Conservation (phyloP, 768 basidiomycete genomes). For the Kwoniella sp. region DNA sequence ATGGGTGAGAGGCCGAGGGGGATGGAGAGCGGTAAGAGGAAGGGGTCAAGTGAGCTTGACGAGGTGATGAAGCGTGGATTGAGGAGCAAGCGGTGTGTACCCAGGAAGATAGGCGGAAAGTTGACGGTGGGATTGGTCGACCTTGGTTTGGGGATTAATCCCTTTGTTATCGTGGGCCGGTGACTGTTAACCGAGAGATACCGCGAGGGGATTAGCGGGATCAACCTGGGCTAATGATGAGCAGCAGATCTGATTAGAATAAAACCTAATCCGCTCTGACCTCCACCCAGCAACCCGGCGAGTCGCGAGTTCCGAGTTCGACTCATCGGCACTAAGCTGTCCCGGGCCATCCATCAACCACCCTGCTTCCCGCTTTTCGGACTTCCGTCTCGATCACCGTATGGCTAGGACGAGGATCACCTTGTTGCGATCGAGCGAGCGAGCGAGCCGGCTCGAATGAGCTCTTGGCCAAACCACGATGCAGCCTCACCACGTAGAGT, state of each 20-base stretch:
- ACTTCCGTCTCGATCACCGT: no score
- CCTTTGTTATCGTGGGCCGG: no score
- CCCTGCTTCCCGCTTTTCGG: no score
- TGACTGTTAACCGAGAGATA: conserved; percentile 1
- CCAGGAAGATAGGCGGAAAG: neutral
- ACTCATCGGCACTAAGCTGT: neutral
- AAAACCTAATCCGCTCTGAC: no score
- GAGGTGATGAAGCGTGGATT: neutral
- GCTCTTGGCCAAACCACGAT: no score
- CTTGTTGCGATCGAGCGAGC: no score
- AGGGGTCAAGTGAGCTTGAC: no score
- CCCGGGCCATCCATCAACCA: neutral
- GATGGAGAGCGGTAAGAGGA: neutral
- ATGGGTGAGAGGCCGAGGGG: neutral
- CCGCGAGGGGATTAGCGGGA: neutral
- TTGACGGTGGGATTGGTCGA: neutral
- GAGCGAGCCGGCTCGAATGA: no score
- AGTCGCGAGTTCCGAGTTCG: neutral
- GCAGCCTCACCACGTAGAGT: no score
- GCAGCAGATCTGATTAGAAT: no score
- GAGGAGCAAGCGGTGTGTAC: neutral
- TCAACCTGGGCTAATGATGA: neutral
- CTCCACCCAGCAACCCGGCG: neutral
- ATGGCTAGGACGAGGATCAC: no score
- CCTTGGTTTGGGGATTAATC: neutral